These are phyloP conservation scores for Huiozyma sinensis DNA, from an alignment of 805 yeast species.

Conservation along the genomic window DNA sequence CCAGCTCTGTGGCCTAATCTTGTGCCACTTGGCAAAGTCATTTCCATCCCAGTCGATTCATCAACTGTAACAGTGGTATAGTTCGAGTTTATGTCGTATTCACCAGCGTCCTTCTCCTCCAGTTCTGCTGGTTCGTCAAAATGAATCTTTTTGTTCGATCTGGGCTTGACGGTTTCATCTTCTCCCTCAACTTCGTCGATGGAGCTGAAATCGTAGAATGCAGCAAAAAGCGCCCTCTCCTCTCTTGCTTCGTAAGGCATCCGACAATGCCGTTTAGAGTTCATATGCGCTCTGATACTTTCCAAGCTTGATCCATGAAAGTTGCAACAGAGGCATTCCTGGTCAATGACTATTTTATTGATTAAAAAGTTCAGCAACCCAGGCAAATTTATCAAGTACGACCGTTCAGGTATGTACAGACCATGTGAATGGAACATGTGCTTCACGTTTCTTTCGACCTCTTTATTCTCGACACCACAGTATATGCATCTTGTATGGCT, in stretches of 20 bases:
- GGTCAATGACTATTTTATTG: slow-evolving; percentile 73
- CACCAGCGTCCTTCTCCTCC: slow-evolving; percentile 5
- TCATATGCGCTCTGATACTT: slow-evolving; percentile 83
- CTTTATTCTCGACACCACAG: slow-evolving; percentile 44
- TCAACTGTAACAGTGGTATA: not conserved
- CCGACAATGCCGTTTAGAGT: slow-evolving; percentile 74
- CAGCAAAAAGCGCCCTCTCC: slow-evolving; percentile 65
- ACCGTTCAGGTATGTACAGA: slow-evolving; percentile 74
- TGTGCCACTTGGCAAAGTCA: slow-evolving; percentile 67
- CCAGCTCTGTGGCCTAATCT: slow-evolving; percentile 75
- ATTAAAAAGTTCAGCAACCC: slow-evolving; percentile 72
- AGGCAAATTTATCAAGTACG: slow-evolving; percentile 51
- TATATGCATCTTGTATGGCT: slow-evolving; percentile 34
- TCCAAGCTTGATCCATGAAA: slow-evolving; percentile 79
- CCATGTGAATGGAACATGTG: slow-evolving; percentile 82
- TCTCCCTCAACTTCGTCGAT: slow-evolving; percentile 36
- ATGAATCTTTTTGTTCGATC: slow-evolving; percentile 20
- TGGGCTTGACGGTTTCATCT: slow-evolving; percentile 13
- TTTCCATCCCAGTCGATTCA: slow-evolving; percentile 31
- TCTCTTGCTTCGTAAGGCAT: slow-evolving; percentile 79
- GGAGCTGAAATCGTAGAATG: slow-evolving; percentile 75
- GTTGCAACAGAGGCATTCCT: slow-evolving; percentile 70
- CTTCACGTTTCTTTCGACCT: slow-evolving; percentile 47
- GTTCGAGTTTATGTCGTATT: too few relatives aligned
- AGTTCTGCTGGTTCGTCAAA: slow-evolving; percentile 24